Conservation (phyloP, 164 flowering plant species). For the Macadamia integrifolia region DNA sequence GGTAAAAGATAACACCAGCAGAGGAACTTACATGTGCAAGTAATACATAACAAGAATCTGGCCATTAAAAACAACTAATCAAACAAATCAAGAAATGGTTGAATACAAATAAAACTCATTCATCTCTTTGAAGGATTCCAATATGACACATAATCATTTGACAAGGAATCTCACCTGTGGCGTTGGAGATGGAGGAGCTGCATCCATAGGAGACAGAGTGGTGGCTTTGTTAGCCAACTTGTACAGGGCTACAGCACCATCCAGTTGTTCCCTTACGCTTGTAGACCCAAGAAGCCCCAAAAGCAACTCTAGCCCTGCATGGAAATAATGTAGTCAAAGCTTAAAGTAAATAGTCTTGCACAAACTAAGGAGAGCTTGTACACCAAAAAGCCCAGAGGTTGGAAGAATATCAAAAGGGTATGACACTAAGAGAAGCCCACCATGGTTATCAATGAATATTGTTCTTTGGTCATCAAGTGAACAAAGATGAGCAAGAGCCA, state of each 20-base stretch:
- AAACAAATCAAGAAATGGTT: no score
- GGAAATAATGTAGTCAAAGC: background rate
- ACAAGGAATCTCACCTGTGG: conserved; percentile 54
- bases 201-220: conserved; percentile 79
- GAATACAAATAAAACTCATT: no score
- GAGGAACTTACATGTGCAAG: no score
- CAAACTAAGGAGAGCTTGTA: background rate
- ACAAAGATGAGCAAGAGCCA: conserved; percentile 98
- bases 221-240: conserved; percentile 77
- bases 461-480: conserved; percentile 73
- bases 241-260: conserved; percentile 75
- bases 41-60: no score
- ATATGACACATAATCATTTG: background rate
- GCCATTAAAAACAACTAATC: no score
- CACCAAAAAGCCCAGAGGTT: background rate
- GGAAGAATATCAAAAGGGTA: background rate
- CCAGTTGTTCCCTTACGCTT: conserved; percentile 66
- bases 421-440: conserved; percentile 24
- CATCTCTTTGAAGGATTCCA: no score
- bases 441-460: conserved; percentile 79
- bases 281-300: conserved; percentile 74
- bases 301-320: conserved; percentile 78
- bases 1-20: no score
- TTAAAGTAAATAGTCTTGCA: background rate
- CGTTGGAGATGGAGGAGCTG: conserved; percentile 94